These are phyloP conservation scores for Rhodosporidiobolus odoratus DNA, from an alignment of 768 basidiomycete species.

Conservation along the genomic window DNA sequence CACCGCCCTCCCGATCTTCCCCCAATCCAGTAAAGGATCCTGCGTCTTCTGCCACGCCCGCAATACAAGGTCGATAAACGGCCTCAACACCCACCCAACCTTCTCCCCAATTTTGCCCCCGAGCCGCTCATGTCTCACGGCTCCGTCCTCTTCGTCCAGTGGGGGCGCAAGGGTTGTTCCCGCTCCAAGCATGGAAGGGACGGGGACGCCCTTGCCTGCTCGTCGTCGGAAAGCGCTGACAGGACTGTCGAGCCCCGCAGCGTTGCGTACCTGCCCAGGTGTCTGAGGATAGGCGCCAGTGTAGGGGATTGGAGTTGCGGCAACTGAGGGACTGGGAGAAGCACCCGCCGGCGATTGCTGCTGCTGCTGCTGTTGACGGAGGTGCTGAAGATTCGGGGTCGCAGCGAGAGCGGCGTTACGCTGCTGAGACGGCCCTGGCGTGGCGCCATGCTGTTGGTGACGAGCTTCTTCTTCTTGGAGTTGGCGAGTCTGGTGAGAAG, in stretches of 20 bases:
- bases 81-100: conserved; percentile 16
- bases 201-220: conserved; percentile 12
- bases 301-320: conserved; percentile 3
- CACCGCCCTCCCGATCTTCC: conserved; percentile 13
- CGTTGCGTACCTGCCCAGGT: not conserved
- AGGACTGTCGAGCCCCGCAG: not conserved
- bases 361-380: not conserved
- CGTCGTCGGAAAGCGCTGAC: not conserved
- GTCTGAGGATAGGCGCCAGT: conserved; percentile 24
- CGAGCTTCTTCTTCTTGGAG: conserved; percentile 53
- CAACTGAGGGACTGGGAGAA: not conserved
- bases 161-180: not conserved
- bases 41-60: conserved; percentile 2
- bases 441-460: conserved; percentile 40
- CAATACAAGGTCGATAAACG: not conserved
- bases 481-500: not conserved
- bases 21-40: conserved; percentile 33
- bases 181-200: conserved; percentile 28
- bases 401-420: conserved; percentile 2
- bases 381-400: not conserved
- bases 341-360: not conserved
- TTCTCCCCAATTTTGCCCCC: conserved; percentile 7
- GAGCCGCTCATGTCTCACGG: not conserved
- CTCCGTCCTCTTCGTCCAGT: conserved; percentile 1
- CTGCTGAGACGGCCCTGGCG: not conserved